phyloP scores from a whole-genome alignment of 306 rosid genomes.

The Trifolium subterraneum region DNA sequence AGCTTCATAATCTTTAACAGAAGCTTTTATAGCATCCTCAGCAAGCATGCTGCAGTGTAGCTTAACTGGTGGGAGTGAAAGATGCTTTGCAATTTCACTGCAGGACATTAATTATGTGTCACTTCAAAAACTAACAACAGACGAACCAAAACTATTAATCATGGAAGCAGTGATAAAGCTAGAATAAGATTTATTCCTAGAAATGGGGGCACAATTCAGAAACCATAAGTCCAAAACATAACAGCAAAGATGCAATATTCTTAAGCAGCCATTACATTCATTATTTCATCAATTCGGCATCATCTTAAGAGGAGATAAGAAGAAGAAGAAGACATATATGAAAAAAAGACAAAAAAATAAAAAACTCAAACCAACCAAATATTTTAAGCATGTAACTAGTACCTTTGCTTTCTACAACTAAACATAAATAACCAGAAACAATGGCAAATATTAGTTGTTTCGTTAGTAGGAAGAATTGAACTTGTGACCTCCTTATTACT shows the following conservation, averaged over 20 bases:
- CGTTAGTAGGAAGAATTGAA: too few species aligned
- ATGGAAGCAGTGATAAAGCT: conserved; percentile 9
- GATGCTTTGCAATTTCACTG: conserved; percentile 98
- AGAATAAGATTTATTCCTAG: conserved; percentile 6
- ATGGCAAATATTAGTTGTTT: too few species aligned
- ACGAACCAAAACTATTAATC: background rate
- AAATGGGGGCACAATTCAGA: background rate
- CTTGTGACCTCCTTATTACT: too few species aligned
- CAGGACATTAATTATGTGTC: conserved; percentile 30
- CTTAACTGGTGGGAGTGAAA: conserved; percentile 97
- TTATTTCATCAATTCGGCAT: background rate
- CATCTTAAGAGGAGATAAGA: conserved; percentile 2
- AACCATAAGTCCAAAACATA: conserved; percentile 21
- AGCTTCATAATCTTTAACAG: conserved; percentile 84
- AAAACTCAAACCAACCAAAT: conserved; percentile 9
- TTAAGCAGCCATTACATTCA: background rate
- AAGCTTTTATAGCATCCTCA: conserved; percentile 98
- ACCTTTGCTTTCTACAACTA: background rate
- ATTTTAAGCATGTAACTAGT: background rate
- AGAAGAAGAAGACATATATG: background rate
- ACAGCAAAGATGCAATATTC: conserved; percentile 4
- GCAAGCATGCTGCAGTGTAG: conserved; percentile 99
- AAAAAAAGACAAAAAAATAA: background rate
- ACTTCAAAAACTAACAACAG: conserved; percentile 19
- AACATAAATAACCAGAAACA: background rate